Conservation (phyloP, 2,329 filamentous ascomycete species). For the Fusarium paranaense region DNA sequence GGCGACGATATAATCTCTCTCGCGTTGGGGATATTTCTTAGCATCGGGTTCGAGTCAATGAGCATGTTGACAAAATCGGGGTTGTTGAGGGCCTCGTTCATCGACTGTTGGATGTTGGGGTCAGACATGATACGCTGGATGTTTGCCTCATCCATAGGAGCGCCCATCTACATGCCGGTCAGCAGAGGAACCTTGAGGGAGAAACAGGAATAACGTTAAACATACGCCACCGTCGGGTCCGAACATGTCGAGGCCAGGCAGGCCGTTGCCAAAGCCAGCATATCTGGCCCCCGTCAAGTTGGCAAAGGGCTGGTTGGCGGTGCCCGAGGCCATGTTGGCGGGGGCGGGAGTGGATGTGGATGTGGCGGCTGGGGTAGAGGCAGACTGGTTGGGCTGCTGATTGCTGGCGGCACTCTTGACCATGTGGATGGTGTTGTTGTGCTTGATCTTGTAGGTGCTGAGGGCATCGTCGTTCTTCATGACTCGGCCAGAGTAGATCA, state of each 20-base stretch:
- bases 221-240: conserved; percentile 94
- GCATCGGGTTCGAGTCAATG: conserved; percentile 89
- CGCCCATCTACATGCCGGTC: conserved; percentile 77
- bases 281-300: conserved; percentile 93
- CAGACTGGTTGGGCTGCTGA: conserved; percentile 51
- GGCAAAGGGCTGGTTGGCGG: conserved; percentile 89
- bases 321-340: conserved; percentile 83
- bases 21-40: conserved; percentile 78
- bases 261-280: conserved; percentile 84
- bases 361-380: conserved; percentile 53
- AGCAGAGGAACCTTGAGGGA: conserved; percentile 4
- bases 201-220: conserved; percentile 41
- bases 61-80: conserved; percentile 95
- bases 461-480: conserved; percentile 94
- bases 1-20: conserved; percentile 90
- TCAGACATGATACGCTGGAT: conserved; percentile 89
- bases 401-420: conserved; percentile 97
- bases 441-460: conserved; percentile 91
- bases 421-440: conserved; percentile 94
- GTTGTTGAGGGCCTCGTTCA: conserved; percentile 96
- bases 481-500: conserved; percentile 97
- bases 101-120: conserved; percentile 84
- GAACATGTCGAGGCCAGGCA: conserved; percentile 90
- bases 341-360: conserved; percentile 61
- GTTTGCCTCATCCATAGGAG: conserved; percentile 82